Conservation (phyloP, 257 asterid genomes). For the Agastache rugosa region DNA sequence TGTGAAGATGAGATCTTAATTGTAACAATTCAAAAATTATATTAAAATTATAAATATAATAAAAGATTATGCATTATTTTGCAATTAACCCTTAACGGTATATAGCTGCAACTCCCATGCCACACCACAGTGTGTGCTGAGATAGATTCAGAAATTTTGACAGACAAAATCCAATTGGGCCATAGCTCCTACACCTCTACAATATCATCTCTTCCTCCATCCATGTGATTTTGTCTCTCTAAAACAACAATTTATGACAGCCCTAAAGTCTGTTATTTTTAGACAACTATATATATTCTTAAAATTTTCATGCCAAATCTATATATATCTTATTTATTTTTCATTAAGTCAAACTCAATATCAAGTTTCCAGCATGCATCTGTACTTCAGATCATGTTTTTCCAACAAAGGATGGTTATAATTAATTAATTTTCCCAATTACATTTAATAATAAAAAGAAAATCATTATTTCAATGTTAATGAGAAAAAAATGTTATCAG, state of each 20-base stretch:
- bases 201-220: background rate
- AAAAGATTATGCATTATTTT: too few relatives aligned
- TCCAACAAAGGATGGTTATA: background rate
- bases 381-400: background rate
- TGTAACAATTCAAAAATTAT: too few relatives aligned
- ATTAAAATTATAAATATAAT: too few relatives aligned
- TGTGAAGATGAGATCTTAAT: too few relatives aligned
- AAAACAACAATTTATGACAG: background rate
- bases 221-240: constrained; percentile 29
- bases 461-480: too few relatives aligned
- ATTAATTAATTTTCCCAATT: too few relatives aligned
- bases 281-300: background rate
- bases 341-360: background rate
- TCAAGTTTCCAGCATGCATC: background rate
- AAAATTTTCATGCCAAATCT: too few relatives aligned
- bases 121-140: background rate
- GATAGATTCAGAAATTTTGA: constrained; percentile 9
- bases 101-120: background rate
- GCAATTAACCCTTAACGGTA: too few relatives aligned
- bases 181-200: background rate
- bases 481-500: too few relatives aligned
- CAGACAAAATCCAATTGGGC: constrained; percentile 17
- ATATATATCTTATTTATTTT: too few relatives aligned
- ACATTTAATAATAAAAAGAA: too few relatives aligned
- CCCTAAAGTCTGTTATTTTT: background rate